A percentile compares a stretch with the other conserved stretches of the same genome.
phyloP scores from a whole-genome alignment of 176 grass and related monocot genomes.

The Aechmea fasciata region DNA sequence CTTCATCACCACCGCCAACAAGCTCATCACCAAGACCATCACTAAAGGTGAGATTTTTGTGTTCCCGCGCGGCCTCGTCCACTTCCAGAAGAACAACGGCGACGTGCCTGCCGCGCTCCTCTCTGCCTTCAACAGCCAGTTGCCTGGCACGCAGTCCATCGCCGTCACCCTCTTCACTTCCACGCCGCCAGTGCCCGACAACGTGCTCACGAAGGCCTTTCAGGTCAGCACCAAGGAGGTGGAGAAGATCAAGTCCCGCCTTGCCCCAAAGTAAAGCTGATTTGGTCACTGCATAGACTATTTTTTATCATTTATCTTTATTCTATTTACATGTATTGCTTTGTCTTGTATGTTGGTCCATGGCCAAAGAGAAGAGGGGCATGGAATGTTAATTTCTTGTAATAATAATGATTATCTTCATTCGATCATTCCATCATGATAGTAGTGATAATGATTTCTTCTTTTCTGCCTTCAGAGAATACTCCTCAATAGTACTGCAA shows the following conservation, averaged over 20 bases:
- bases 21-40: constrained; percentile 47
- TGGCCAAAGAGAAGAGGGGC: no score
- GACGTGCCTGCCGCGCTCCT: constrained; percentile 29
- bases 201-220: constrained; percentile 69
- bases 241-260: constrained; percentile 37
- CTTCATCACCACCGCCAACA: constrained; percentile 62
- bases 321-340: no score
- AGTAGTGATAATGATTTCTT: no score
- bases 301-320: no score
- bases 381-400: neutral
- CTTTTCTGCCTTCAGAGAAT: no score
- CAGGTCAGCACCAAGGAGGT: constrained; percentile 23
- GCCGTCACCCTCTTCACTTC: constrained; percentile 50
- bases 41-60: constrained; percentile 49
- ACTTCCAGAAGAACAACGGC: constrained; percentile 72
- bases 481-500: no score
- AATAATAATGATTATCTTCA: no score
- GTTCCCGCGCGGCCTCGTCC: constrained; percentile 57
- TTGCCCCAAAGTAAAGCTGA: constrained; percentile 39
- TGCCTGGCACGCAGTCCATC: constrained; percentile 57
- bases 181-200: constrained; percentile 22
- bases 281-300: neutral
- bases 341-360: no score
- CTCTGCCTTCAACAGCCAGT: constrained; percentile 73
- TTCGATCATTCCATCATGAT: no score